phyloP scores from a whole-genome alignment of 192 early-diverging fungal species.

The Backusella parvicylindrica region DNA sequence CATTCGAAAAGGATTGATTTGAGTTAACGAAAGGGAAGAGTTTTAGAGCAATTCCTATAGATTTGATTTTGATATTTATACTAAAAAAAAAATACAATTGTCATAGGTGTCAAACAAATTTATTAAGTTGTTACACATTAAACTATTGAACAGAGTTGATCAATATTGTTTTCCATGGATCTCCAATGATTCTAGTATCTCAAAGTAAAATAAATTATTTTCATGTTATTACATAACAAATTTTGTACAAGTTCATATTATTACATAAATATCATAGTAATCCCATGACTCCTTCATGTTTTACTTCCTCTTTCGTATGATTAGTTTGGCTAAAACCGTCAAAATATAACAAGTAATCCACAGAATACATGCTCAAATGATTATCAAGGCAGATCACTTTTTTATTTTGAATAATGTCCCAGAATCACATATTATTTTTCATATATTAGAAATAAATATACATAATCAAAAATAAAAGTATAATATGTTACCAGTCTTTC shows the following conservation, averaged over 20 bases:
- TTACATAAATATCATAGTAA: background rate
- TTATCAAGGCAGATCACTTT: background rate
- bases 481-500: background rate
- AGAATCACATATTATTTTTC: background rate
- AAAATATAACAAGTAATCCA: background rate
- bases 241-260: background rate
- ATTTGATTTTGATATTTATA: background rate
- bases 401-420: background rate
- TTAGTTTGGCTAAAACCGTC: background rate
- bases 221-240: background rate
- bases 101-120: background rate
- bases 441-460: background rate
- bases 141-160: background rate
- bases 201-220: background rate
- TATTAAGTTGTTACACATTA: background rate
- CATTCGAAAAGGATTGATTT: background rate
- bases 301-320: background rate
- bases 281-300: background rate
- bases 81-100: background rate
- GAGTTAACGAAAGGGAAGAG: background rate
- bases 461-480: background rate
- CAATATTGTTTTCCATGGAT: background rate
- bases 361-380: background rate
- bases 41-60: background rate
- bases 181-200: background rate